Percentiles rank a stretch among this genome's conserved stretches.
Conservation (phyloP, 345 rosid genomes). For the Gossypioides kirkii region DNA sequence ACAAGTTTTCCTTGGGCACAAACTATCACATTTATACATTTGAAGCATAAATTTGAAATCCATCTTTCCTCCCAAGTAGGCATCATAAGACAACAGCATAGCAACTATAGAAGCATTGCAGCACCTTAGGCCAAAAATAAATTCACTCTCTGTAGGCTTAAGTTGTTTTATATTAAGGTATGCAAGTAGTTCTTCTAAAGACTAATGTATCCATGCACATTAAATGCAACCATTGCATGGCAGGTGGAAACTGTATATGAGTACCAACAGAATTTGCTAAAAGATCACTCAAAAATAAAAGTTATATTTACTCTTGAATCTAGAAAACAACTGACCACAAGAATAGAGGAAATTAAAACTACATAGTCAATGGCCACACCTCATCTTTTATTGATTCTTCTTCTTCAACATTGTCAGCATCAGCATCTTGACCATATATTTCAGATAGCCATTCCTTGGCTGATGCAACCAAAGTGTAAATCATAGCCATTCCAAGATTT, state of each 20-base stretch:
- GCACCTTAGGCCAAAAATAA: not conserved
- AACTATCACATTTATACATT: not conserved
- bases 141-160: not conserved
- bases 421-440: constrained; percentile 43
- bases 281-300: not conserved
- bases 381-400: constrained; percentile 3
- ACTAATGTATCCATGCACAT: not conserved
- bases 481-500: constrained; percentile 97
- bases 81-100: not conserved
- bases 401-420: not conserved
- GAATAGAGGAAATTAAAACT: not conserved
- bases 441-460: constrained; percentile 94
- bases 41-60: not conserved
- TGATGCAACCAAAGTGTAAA: constrained; percentile 80
- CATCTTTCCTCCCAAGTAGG: not conserved
- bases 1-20: not conserved
- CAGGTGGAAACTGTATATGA: not conserved
- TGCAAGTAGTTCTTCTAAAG: not conserved
- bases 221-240: not conserved
- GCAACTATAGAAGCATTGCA: not conserved
- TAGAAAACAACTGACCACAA: not conserved
- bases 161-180: not conserved
- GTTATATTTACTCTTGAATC: not conserved
- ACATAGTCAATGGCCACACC: not conserved
- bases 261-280: not conserved